Base-by-base conservation (phyloP, 345 rosid species). In the Populus alba region DNA sequence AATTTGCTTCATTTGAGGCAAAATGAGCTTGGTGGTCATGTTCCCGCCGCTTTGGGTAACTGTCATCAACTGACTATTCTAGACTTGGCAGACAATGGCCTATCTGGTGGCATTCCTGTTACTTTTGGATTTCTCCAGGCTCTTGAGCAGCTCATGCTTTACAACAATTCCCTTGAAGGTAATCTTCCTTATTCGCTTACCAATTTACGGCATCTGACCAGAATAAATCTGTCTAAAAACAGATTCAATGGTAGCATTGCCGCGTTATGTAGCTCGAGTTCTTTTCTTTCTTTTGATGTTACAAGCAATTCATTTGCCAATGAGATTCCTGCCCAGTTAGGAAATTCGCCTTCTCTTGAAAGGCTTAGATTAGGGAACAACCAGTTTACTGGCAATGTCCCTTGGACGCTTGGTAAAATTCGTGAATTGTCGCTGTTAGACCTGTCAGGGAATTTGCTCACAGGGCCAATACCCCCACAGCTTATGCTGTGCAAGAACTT, bases 131-230 rank as follows among this genome's bases (percentile, higher is more conserved):
- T 23, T 78, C 85, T 96, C n/a, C 80, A 73, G 18, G 83, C 85
- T 39, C 76, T 96, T 33, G 80, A 89, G 81, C 91, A 92, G 89
- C 73, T 94, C 68, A 91, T 94, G 98, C 93, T 96, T 67, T 94
- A 96, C 88, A 96, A 96, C 87, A 96, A 96, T 72, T 91, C 98
- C 25, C 91, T 96, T 23, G 82, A 83, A 71, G 98, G 97, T 73
- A 87, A 27, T 2, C 89, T 96, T 75, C 98, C 99, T 11, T 83
- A 82, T 65, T 79, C 93, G 41, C 87, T 96, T 41, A 47, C 43
- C 82, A 89, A 83, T 75, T 83, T 96, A 31, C 78, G 80, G 70
- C 94, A 92, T 87, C 85, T 96, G 73, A 96, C 99, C 0, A 89
- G 99, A 76, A 84, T 96, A 85, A 96, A 96, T 84, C 83, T 96